Percentiles rank a stretch among this genome's conserved stretches.
These are phyloP conservation scores for Fomitopsis palustris DNA, from an alignment of 1,284 basidiomycete genomes.

Conservation along the genomic window DNA sequence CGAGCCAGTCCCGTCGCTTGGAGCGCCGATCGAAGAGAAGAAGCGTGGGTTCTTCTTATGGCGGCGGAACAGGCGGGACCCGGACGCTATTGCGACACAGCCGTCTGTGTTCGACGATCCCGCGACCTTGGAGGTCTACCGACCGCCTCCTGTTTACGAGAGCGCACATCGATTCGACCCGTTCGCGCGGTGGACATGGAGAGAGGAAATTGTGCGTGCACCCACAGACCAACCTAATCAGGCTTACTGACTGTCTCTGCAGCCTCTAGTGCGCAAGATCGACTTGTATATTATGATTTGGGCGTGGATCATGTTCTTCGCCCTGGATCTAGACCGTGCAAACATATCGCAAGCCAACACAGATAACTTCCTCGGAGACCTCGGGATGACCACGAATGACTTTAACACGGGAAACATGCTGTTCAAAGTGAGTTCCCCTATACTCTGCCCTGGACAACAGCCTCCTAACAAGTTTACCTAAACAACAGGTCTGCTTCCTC, in stretches of 20 bases:
- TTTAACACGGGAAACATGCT: conserved; percentile 62
- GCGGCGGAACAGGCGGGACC: conserved; percentile 21
- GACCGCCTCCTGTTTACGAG: conserved; percentile 57
- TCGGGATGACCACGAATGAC: conserved; percentile 58
- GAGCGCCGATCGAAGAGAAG: conserved; percentile 17
- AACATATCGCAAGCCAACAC: conserved; percentile 65
- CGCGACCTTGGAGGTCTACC: conserved; percentile 46
- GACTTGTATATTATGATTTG: conserved; percentile 63
- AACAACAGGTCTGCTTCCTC: conserved; percentile 51
- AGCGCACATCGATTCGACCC: conserved; percentile 66
- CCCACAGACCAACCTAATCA: background rate
- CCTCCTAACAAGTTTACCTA: conserved; percentile 27
- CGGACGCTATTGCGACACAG: conserved; percentile 32
- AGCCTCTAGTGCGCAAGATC: conserved; percentile 56
- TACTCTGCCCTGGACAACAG: background rate
- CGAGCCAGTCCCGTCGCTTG: conserved; percentile 23
- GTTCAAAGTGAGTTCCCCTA: conserved; percentile 21
- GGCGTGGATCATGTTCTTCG: conserved; percentile 64
- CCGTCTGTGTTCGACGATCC: conserved; percentile 45
- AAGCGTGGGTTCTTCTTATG: conserved; percentile 18
- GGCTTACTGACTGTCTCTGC: background rate
- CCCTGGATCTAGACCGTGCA: conserved; percentile 48
- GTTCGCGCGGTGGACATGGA: conserved; percentile 62
- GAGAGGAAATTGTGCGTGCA: conserved; percentile 53
- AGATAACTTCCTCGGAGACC: conserved; percentile 63